These are phyloP conservation scores for Tylopilus sp. DNA, from an alignment of 768 basidiomycete species.

Conservation along the genomic window DNA sequence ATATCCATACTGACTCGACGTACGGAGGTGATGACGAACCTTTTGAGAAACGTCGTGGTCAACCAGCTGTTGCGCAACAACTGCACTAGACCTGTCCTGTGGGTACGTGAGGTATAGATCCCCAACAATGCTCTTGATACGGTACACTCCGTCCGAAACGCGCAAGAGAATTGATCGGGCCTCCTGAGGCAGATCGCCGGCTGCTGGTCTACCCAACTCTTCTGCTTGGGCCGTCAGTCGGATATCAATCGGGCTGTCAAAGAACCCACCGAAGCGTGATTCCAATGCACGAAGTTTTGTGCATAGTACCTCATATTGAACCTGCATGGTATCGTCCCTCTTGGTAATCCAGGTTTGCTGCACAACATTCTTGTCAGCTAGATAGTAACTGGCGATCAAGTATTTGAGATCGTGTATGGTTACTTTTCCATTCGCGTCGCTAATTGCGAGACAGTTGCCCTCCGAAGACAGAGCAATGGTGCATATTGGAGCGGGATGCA, in stretches of 20 bases:
- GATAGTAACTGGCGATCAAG: not conserved
- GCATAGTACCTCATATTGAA: not conserved
- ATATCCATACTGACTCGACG: too few relatives aligned
- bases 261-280: not conserved
- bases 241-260: not conserved
- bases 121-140: not conserved
- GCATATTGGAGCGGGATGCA: not conserved
- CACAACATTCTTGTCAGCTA: not conserved
- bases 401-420: not conserved
- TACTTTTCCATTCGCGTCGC: not conserved
- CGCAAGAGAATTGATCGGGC: too few relatives aligned
- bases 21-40: not conserved
- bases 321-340: not conserved
- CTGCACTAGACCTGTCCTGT: not conserved
- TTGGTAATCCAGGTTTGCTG: not conserved
- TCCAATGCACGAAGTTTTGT: not conserved
- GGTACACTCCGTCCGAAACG: not conserved
- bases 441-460: not conserved
- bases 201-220: not conserved
- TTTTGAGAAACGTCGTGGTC: not conserved
- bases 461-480: constrained; percentile 9
- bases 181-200: not conserved
- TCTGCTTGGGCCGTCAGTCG: not conserved
- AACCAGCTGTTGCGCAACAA: not conserved
- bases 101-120: not conserved